Percentiles rank a stretch among this genome's conserved stretches.
Conservation (phyloP, 2,329 filamentous ascomycete genomes). For the Ceratocystis ficicola region DNA sequence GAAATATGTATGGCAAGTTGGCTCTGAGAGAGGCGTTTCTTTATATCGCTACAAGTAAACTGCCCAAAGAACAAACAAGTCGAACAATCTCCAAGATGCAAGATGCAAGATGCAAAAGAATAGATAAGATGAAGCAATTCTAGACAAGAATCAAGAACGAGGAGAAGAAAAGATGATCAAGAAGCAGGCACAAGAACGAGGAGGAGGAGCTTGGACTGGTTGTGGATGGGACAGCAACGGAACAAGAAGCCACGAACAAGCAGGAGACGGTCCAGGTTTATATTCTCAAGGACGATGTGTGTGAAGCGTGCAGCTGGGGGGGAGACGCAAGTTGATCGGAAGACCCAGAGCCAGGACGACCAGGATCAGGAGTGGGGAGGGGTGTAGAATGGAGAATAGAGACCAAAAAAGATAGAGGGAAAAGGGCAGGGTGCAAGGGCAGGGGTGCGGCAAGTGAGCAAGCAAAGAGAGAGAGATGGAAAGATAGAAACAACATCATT, state of each 20-base stretch:
- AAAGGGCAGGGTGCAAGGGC: not conserved
- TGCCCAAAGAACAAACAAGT: not conserved
- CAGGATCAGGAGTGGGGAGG: not conserved
- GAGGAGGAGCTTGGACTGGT: conserved; percentile 16
- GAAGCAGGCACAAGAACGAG: conserved; percentile 10
- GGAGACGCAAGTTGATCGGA: not conserved
- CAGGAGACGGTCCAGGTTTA: conserved; percentile 20
- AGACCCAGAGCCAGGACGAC: not conserved
- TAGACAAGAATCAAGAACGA: conserved; percentile 6
- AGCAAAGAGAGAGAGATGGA: not conserved
- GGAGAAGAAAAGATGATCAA: not conserved
- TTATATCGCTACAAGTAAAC: conserved; percentile 6
- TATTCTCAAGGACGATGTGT: conserved; percentile 17
- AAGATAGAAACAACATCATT: not conserved
- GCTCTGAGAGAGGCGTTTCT: not conserved
- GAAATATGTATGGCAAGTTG: not conserved
- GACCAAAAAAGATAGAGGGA: conserved; percentile 1
- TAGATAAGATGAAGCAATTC: too few relatives aligned
- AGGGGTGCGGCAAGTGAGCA: not conserved
- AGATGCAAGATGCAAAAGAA: not conserved
- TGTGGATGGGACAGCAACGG: conserved; percentile 14
- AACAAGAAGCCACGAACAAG: conserved; percentile 13
- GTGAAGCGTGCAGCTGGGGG: not conserved
- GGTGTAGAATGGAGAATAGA: not conserved
- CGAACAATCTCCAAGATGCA: not conserved